These are phyloP conservation scores for Adansonia digitata DNA, from an alignment of 345 rosid genomes.

Conservation along the genomic window DNA sequence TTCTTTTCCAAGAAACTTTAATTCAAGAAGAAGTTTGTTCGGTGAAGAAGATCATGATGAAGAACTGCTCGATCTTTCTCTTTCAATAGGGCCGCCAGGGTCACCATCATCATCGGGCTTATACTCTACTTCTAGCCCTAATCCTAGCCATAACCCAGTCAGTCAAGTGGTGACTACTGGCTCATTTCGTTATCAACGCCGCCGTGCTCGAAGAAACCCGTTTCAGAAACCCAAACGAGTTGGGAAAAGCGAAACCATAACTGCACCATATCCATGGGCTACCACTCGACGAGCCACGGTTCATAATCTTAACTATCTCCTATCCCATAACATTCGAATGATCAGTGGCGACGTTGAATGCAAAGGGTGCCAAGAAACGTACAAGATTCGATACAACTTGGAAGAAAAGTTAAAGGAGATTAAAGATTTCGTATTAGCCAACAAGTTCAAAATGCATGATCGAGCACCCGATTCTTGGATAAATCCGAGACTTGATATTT, in stretches of 20 bases:
- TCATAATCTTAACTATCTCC: slow-evolving; percentile 21
- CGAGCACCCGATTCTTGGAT: slow-evolving; percentile 33
- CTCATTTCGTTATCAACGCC: neutral
- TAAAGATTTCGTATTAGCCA: slow-evolving; percentile 12
- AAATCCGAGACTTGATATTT: slow-evolving; percentile 24
- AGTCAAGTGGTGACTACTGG: neutral
- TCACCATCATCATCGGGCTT: neutral
- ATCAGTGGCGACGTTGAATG: slow-evolving; percentile 28
- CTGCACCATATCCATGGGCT: slow-evolving; percentile 29
- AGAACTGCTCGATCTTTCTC: neutral
- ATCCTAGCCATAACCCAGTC: neutral
- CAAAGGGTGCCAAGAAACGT: slow-evolving; percentile 15
- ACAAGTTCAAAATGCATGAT: slow-evolving; percentile 22
- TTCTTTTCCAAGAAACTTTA: neutral
- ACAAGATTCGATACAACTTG: slow-evolving; percentile 21
- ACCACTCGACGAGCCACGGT: slow-evolving; percentile 23
- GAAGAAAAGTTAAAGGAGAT: slow-evolving; percentile 25
- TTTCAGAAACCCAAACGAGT: neutral
- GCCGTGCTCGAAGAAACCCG: neutral
- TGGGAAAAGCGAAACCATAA: slow-evolving; percentile 24
- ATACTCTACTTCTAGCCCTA: neutral
- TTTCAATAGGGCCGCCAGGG: neutral
- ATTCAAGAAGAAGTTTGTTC: neutral
- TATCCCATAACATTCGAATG: neutral
- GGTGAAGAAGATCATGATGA: neutral